phyloP scores from a whole-genome alignment of 371 early-diverging fungal species.

The Syncephalastrum monosporum region DNA sequence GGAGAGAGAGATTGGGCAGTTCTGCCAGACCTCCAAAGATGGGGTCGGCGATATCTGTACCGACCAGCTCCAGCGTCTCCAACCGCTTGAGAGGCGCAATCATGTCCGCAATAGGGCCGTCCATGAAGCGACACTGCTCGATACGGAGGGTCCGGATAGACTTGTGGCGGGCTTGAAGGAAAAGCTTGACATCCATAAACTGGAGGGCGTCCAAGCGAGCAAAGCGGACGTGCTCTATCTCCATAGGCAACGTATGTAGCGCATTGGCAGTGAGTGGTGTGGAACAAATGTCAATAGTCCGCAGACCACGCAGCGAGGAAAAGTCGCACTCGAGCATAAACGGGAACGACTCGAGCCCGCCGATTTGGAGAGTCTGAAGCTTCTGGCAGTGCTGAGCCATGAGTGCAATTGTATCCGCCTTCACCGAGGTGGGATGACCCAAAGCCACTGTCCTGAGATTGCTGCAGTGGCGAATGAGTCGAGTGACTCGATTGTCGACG shows the following conservation, averaged over 20 bases:
- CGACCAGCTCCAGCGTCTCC: slow-evolving; percentile 5
- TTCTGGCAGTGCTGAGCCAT: slow-evolving; percentile 12
- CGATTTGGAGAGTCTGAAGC: slow-evolving; percentile 13
- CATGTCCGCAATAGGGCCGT: slow-evolving; percentile 1
- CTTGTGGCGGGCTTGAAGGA: not conserved
- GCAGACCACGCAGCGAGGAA: slow-evolving; percentile 7
- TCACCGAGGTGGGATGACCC: slow-evolving; percentile 20
- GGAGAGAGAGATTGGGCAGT: slow-evolving; percentile 7
- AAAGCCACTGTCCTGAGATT: slow-evolving; percentile 13
- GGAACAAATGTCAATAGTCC: slow-evolving; percentile 8
- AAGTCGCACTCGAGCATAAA: slow-evolving; percentile 28
- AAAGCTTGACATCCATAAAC: not conserved
- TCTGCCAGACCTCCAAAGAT: slow-evolving; percentile 6
- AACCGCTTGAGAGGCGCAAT: not conserved
- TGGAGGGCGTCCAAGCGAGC: slow-evolving; percentile 6
- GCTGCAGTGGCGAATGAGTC: slow-evolving; percentile 14
- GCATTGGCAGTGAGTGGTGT: slow-evolving; percentile 12
- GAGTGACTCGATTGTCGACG: slow-evolving; percentile 12
- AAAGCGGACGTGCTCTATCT: slow-evolving; percentile 5
- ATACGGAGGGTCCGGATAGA: slow-evolving; percentile 1
- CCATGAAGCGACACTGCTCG: slow-evolving; percentile 2
- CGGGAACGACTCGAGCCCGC: slow-evolving; percentile 16
- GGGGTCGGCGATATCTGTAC: slow-evolving; percentile 5
- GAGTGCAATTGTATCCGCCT: slow-evolving; percentile 8
- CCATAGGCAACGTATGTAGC: slow-evolving; percentile 10